Base-by-base conservation (phyloP, 2,329 filamentous ascomycete species). In the Aureobasidium subglaciale region DNA sequence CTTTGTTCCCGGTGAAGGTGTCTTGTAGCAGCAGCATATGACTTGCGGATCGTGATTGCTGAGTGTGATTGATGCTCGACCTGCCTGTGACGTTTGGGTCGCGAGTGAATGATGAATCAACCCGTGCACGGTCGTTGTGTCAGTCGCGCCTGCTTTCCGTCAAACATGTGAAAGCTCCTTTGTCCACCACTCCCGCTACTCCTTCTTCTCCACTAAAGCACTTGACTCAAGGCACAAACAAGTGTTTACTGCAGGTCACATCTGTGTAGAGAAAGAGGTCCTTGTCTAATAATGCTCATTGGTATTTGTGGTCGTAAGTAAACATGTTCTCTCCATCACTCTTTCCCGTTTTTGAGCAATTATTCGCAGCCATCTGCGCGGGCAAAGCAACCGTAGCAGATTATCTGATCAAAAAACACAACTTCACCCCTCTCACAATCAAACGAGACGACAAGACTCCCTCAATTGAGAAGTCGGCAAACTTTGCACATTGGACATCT, bases 321-420 rank as follows among this genome's bases (percentile, higher is more conserved):
- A 32, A 13, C 34, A 37, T 55, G 38, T 59, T 34, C 55, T 54
- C 34, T 13, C n/a, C n/a, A n/a, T n/a, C n/a, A n/a, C n/a, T 41
- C 13, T 18, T 25, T 24, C 34, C 22, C 48, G 45, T 18, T 22
- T 35, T 13, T 22, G 24, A 9, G 27, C 15, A 18, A 43, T 1
- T 6, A 18, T 5, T n/a, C 20, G 37, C 66, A 93, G 91, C 88
- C 66, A 92, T 96, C 65, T 97, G 91, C 75, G 85, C 92, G 46
- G 93, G 93, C 65, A 97, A 96, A 75, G 85, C 84, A 68, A 89
- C 90, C 9, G 88, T 97, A 61, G 90, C 90, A 57, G 82, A 88
- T 55, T 96, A 95, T 69, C 82, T 99, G 8, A 82, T 91, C 61
- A 81, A 90, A 60, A 82, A 91, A 61, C 87, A 96, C 71, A 84